Conservation (phyloP, 306 rosid species). For the Glycine soja region DNA sequence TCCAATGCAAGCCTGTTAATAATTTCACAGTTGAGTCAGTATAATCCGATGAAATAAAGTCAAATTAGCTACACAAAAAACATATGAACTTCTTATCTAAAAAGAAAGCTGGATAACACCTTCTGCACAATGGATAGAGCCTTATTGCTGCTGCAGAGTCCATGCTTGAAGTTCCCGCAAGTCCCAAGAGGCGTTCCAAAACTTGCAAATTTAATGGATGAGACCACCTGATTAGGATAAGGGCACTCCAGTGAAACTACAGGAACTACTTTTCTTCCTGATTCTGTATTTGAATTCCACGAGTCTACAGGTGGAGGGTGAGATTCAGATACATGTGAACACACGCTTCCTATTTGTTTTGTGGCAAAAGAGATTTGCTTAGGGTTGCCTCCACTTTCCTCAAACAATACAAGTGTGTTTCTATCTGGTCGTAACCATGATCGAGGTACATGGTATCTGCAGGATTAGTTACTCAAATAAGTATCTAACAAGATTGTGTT, state of each 20-base stretch:
- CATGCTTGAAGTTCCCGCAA: constrained; percentile 79
- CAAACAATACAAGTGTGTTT: constrained; percentile 80
- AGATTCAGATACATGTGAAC: constrained; percentile 79
- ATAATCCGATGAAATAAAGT: not conserved
- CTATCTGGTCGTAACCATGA: constrained; percentile 72
- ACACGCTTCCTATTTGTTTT: constrained; percentile 68
- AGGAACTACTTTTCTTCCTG: constrained; percentile 55
- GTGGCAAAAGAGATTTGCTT: constrained; percentile 64
- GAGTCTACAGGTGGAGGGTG: constrained; percentile 76
- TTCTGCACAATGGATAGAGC: constrained; percentile 72
- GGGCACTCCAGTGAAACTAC: constrained; percentile 76
- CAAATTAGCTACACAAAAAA: not conserved
- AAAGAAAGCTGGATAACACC: constrained; percentile 50
- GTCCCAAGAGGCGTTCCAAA: constrained; percentile 82
- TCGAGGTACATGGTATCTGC: constrained; percentile 86
- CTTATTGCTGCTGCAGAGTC: constrained; percentile 65
- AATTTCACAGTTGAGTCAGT: constrained; percentile 30
- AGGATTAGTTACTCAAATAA: constrained; percentile 29
- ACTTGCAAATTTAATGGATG: constrained; percentile 89
- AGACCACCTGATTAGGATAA: constrained; percentile 69
- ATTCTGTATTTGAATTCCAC: constrained; percentile 66
- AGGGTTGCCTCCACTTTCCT: constrained; percentile 90
- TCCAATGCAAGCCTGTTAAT: constrained; percentile 81
- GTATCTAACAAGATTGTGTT: not conserved
- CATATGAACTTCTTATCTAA: not conserved